Percentiles rank a stretch among this genome's conserved stretches.
phyloP scores from a whole-genome alignment of 148 eudicot species.

The Drosera capensis region DNA sequence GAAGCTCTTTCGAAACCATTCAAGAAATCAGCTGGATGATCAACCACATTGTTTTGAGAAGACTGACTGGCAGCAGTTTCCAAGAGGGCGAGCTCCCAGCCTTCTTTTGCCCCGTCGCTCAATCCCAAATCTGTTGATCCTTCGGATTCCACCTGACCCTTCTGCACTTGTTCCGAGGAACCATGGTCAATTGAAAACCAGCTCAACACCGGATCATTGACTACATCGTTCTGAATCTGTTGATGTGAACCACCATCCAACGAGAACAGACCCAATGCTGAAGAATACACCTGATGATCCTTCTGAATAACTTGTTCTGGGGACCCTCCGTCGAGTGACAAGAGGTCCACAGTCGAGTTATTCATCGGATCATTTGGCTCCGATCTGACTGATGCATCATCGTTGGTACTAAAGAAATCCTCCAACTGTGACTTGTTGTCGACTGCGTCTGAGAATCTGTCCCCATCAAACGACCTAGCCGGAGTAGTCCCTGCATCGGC shows the following conservation, averaged over 20 bases:
- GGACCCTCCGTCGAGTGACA: conserved; percentile 29
- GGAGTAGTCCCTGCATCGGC: conserved; percentile 18
- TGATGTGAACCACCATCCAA: too few relatives aligned
- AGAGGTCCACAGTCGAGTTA: conserved; percentile 21
- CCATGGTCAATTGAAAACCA: too few relatives aligned
- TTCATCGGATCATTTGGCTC: conserved; percentile 15
- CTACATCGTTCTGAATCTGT: too few relatives aligned
- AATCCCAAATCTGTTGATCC: neutral
- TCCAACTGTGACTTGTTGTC: conserved; percentile 15
- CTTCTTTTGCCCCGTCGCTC: conserved; percentile 9
- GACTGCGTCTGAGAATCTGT: conserved; percentile 35
- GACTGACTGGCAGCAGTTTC: conserved; percentile 16
- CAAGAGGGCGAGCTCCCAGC: conserved; percentile 50
- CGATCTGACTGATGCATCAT: conserved; percentile 36
- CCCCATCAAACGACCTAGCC: conserved; percentile 34
- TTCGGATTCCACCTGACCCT: conserved; percentile 5
- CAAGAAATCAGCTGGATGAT: neutral
- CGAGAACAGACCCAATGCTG: too few relatives aligned
- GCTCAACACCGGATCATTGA: too few relatives aligned
- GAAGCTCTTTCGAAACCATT: neutral
- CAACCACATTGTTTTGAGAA: conserved; percentile 4
- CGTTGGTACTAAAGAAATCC: conserved; percentile 15
- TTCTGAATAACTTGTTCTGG: conserved; percentile 2
- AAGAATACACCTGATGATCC: neutral
- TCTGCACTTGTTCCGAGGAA: neutral